Conservation (phyloP, 495 filamentous ascomycete species). For the Neurospora sp. region DNA sequence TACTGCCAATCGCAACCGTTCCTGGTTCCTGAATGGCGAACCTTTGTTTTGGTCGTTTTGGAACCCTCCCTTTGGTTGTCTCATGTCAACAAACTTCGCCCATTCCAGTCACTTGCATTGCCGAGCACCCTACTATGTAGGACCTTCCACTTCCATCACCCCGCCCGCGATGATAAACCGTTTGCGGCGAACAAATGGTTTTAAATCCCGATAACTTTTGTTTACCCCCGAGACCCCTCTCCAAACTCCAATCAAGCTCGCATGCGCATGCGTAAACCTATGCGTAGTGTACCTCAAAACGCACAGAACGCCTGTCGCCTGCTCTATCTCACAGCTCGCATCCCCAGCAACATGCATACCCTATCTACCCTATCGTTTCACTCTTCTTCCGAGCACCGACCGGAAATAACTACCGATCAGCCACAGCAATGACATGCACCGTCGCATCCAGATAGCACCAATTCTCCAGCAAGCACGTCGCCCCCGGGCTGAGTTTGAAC, state of each 20-base stretch:
- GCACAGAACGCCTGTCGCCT: neutral
- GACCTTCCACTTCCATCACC: neutral
- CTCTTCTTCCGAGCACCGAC: neutral
- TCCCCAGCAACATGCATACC: neutral
- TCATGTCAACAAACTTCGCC: neutral
- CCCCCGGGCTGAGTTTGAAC: conserved; percentile 13
- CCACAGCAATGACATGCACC: conserved; percentile 15
- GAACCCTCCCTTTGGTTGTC: neutral
- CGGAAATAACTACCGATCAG: neutral
- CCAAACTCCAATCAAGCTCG: neutral
- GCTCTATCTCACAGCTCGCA: neutral
- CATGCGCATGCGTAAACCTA: neutral
- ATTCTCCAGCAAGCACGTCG: conserved; percentile 15
- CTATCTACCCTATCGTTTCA: neutral
- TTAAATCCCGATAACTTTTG: neutral
- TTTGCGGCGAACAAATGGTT: neutral
- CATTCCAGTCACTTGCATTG: neutral
- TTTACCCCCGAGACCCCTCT: neutral
- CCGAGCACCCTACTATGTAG: neutral
- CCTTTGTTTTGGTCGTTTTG: neutral
- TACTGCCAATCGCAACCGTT: neutral
- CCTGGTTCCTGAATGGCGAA: neutral
- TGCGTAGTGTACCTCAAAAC: neutral
- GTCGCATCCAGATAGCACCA: conserved; percentile 18
- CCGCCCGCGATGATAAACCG: neutral